Percentiles rank a stretch among this genome's conserved stretches.
phyloP scores from a whole-genome alignment of 306 rosid species.

The Prunus padus region DNA sequence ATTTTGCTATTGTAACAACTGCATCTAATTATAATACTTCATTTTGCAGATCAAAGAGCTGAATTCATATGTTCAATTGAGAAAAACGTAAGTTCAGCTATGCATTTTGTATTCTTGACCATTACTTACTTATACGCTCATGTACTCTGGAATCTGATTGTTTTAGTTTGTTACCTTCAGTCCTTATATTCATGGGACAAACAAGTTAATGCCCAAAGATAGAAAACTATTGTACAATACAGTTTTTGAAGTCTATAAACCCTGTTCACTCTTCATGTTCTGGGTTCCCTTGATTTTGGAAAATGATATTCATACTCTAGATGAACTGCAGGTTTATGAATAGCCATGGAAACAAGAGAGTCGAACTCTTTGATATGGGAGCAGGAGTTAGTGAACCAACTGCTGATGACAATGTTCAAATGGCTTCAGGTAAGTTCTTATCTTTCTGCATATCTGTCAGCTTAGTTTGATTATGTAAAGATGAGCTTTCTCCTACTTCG shows the following conservation, averaged over 20 bases:
- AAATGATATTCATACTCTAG: conserved; percentile 19
- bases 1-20: conserved; percentile 10
- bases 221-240: neutral
- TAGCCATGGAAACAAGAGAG: conserved; percentile 84
- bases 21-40: neutral
- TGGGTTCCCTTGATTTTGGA: conserved; percentile 7
- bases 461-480: neutral
- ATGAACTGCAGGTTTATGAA: conserved; percentile 74
- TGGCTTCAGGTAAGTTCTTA: conserved; percentile 76
- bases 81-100: conserved; percentile 79
- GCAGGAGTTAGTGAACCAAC: conserved; percentile 80
- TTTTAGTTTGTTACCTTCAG: neutral
- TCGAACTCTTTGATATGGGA: conserved; percentile 94
- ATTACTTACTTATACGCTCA: neutral
- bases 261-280: neutral
- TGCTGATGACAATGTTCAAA: conserved; percentile 72
- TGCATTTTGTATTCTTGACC: conserved; percentile 18
- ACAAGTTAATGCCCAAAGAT: neutral
- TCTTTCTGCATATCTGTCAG: conserved; percentile 2
- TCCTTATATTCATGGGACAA: neutral
- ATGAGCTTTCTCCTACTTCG: neutral
- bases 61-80: conserved; percentile 85
- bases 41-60: conserved; percentile 96
- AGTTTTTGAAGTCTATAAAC: neutral
- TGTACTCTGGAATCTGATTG: neutral